phyloP scores from a whole-genome alignment of 1,139 yeast genomes.

The Hansenula lynferdii region DNA sequence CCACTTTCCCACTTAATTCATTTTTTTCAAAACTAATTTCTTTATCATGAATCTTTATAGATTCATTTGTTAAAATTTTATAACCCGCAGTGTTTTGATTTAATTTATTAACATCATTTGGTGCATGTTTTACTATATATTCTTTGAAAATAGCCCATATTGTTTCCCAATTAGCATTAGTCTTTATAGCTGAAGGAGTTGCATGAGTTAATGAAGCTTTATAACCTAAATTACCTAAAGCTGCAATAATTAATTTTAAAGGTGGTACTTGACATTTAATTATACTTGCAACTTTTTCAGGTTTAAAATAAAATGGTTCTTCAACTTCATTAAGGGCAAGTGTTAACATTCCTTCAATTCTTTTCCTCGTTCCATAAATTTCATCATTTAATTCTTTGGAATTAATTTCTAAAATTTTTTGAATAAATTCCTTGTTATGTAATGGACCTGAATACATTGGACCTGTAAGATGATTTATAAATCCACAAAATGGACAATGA shows the following conservation, averaged over 20 bases:
- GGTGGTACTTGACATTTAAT: constrained; percentile 85
- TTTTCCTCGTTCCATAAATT: constrained; percentile 69
- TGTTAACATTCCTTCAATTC: constrained; percentile 91
- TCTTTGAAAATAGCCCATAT: constrained; percentile 69
- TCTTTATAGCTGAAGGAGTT: constrained; percentile 77
- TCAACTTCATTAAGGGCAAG: constrained; percentile 71
- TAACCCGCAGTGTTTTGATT: constrained; percentile 60
- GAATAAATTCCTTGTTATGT: constrained; percentile 65
- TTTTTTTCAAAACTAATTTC: constrained; percentile 49
- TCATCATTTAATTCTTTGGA: constrained; percentile 39
- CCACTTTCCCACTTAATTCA: constrained; percentile 49
- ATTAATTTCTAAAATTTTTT: constrained; percentile 54
- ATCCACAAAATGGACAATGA: constrained; percentile 67
- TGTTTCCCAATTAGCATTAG: constrained; percentile 81
- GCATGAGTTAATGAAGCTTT: constrained; percentile 86
- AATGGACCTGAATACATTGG: constrained; percentile 93
- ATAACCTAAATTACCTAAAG: constrained; percentile 82
- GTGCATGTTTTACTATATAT: constrained; percentile 50
- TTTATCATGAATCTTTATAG: constrained; percentile 23
- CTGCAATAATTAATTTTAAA: constrained; percentile 64
- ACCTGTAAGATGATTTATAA: constrained; percentile 75
- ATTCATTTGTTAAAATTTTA: constrained; percentile 44
- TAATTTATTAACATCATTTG: constrained; percentile 36
- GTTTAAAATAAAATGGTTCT: constrained; percentile 76
- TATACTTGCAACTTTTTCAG: constrained; percentile 69